Percentiles rank a stretch among this genome's conserved stretches.
These are phyloP conservation scores for Sugiyamaella japonica DNA, from an alignment of 1,139 yeast species.

Conservation along the genomic window DNA sequence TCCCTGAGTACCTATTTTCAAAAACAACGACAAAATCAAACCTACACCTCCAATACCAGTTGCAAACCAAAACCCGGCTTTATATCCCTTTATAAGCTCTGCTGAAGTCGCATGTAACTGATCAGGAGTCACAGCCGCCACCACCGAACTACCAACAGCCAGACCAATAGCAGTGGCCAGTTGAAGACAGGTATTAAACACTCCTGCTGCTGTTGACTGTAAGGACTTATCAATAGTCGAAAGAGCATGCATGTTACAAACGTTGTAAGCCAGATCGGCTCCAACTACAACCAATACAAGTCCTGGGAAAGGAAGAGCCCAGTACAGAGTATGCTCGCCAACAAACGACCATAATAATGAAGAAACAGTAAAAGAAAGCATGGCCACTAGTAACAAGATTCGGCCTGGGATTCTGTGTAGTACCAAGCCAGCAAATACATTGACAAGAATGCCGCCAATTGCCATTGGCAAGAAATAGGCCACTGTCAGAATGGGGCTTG, in stretches of 20 bases:
- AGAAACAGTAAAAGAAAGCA: slow-evolving; percentile 40
- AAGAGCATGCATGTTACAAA: slow-evolving; percentile 45
- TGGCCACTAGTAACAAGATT: slow-evolving; percentile 41
- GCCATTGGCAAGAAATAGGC: slow-evolving; percentile 46
- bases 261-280: slow-evolving; percentile 49
- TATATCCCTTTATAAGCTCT: slow-evolving; percentile 40
- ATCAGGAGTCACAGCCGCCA: slow-evolving; percentile 36
- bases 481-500: slow-evolving; percentile 44
- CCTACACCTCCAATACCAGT: slow-evolving; percentile 42
- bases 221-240: slow-evolving; percentile 43
- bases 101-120: slow-evolving; percentile 36
- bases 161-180: slow-evolving; percentile 45
- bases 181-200: slow-evolving; percentile 47
- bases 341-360: slow-evolving; percentile 46
- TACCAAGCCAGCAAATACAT: slow-evolving; percentile 46
- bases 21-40: slow-evolving; percentile 39
- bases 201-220: slow-evolving; percentile 50
- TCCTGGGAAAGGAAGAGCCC: slow-evolving; percentile 49
- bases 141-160: slow-evolving; percentile 44
- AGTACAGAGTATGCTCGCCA: slow-evolving; percentile 40
- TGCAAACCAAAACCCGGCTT: slow-evolving; percentile 46
- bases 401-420: slow-evolving; percentile 47
- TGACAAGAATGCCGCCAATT: slow-evolving; percentile 43
- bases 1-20: slow-evolving; percentile 43
- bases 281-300: slow-evolving; percentile 45